Evolutionary conservation across 2,329 filamentous ascomycete genomes (phyloP).

Genomic region (Xenoacremonium recifei): DNA sequence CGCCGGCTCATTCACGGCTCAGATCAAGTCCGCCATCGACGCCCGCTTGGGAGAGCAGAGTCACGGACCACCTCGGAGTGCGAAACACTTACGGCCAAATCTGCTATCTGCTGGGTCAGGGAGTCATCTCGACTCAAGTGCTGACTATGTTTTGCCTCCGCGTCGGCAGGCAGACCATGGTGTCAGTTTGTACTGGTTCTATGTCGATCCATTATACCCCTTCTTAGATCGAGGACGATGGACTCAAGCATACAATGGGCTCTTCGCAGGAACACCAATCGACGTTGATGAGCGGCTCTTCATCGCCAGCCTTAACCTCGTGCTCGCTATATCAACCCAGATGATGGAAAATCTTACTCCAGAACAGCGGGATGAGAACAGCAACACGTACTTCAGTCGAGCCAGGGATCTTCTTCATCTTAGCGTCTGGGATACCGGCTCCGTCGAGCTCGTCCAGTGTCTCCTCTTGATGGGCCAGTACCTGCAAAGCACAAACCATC

Average conservation of each 20-base stretch:
- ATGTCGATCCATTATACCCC: not conserved
- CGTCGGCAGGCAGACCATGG: not conserved
- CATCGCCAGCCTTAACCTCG: not conserved
- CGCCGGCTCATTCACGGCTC: no score
- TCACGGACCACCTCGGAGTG: no score
- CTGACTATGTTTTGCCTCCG: not conserved
- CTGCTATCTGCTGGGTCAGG: no score
- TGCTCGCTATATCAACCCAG: not conserved
- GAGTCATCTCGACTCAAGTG: no score
- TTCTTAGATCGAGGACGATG: not conserved
- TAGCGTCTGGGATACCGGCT: not conserved
- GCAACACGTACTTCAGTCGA: not conserved
- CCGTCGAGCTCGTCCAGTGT: not conserved
- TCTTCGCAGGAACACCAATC: not conserved
- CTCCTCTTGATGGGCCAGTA: not conserved
- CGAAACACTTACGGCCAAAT: no score
- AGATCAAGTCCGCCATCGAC: no score
- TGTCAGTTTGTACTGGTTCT: not conserved
- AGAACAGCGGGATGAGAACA: not conserved
- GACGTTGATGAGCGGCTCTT: not conserved
- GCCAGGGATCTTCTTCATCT: not conserved
- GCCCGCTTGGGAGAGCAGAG: no score
- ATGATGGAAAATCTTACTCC: not conserved
- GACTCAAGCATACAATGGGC: not conserved
- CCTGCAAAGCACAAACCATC: constrained; percentile 1